A percentile compares a stretch with the other conserved stretches of the same genome.
Evolutionary conservation across 2,329 filamentous ascomycete genomes (phyloP).

Genomic region (Trichophyton rubrum): DNA sequence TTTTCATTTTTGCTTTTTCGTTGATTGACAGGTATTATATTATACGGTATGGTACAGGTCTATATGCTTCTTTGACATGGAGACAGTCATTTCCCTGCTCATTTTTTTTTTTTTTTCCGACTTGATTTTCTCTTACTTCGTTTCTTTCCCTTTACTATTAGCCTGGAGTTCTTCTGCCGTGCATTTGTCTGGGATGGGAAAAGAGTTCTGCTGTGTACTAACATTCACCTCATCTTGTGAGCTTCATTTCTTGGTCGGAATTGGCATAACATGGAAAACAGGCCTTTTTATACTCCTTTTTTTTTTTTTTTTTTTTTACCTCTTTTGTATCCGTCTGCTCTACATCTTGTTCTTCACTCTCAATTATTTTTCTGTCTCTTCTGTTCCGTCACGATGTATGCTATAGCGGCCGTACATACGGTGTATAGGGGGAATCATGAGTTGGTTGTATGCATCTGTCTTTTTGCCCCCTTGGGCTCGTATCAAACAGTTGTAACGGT

Average conservation of each 20-base stretch:
- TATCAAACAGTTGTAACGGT: no score
- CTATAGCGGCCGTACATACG: no score
- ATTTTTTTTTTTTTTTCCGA: not conserved
- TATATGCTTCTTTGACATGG: not conserved
- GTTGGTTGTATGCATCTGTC: not conserved
- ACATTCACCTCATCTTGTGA: not conserved
- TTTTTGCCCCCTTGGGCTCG: not conserved
- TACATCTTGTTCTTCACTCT: no score
- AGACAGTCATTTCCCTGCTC: not conserved
- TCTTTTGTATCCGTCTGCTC: not conserved
- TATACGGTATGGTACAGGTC: not conserved
- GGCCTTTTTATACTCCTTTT: not conserved
- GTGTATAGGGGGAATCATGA: no score
- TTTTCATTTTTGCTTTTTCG: not conserved
- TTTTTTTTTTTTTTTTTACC: not conserved
- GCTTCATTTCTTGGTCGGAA: not conserved
- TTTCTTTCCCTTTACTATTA: no score
- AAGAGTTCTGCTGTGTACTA: not conserved
- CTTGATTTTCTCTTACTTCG: not conserved
- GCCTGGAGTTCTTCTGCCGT: not conserved
- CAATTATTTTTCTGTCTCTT: not conserved
- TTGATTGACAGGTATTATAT: not conserved
- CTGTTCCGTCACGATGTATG: not conserved
- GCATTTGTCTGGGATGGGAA: not conserved
- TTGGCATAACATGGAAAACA: not conserved